phyloP scores from a whole-genome alignment of 192 early-diverging fungal genomes.

The Coemansia sp. region DNA sequence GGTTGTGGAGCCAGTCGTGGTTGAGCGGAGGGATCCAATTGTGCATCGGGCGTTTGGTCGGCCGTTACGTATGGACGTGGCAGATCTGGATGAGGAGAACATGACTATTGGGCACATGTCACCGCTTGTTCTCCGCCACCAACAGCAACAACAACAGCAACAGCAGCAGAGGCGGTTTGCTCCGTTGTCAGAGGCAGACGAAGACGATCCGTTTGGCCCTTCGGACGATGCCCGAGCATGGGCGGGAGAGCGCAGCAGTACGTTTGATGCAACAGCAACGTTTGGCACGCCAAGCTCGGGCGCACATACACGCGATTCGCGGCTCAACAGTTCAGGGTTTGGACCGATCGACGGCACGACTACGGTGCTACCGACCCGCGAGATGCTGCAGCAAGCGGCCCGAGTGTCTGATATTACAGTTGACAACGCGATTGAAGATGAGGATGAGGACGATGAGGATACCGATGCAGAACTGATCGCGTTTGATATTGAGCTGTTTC shows the following conservation, averaged over 20 bases:
- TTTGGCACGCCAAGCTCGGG: constrained; percentile 21
- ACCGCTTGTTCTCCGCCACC: constrained; percentile 35
- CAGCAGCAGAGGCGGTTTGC: constrained; percentile 15
- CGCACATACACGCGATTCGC: constrained; percentile 14
- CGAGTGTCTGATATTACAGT: constrained; percentile 10
- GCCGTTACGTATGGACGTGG: constrained; percentile 24
- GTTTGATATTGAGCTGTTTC: constrained; percentile 27
- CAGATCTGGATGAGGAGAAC: constrained; percentile 38
- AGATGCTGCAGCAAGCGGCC: constrained; percentile 49
- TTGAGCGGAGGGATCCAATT: not conserved
- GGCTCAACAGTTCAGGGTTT: constrained; percentile 24
- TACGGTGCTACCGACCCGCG: constrained; percentile 45
- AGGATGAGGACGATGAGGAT: not conserved
- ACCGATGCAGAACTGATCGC: constrained; percentile 4
- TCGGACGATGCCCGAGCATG: no score
- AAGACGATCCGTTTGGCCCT: constrained; percentile 49
- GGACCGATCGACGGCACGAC: constrained; percentile 44
- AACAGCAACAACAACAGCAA: constrained; percentile 5
- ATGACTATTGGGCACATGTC: constrained; percentile 54
- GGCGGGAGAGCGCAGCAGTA: constrained; percentile 15
- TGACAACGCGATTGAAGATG: not conserved
- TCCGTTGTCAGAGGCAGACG: constrained; percentile 20
- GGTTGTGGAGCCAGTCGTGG: not conserved
- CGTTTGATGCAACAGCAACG: constrained; percentile 36
- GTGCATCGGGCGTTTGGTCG: constrained; percentile 31